phyloP scores from a whole-genome alignment of 2,329 filamentous ascomycete species.

The Dactylellina parvicollis region DNA sequence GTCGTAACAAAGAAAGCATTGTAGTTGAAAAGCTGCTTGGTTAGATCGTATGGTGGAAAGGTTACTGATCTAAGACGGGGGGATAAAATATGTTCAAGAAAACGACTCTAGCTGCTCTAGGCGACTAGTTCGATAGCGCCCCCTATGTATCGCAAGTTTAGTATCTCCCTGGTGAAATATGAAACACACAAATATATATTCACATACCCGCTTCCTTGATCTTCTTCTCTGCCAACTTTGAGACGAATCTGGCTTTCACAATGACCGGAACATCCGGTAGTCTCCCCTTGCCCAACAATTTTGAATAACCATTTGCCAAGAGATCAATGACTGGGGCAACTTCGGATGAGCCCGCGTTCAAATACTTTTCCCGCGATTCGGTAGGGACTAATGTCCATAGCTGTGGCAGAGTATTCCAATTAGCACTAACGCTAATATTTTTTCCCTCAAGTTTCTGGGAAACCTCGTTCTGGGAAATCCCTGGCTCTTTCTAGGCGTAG shows the following conservation, averaged over 20 bases:
- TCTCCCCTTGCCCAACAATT: constrained; percentile 98
- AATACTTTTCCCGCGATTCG: constrained; percentile 93
- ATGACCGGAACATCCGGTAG: constrained; percentile 92
- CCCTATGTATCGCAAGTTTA: constrained; percentile 19
- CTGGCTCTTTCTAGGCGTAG: neutral
- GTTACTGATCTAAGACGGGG: constrained; percentile 9
- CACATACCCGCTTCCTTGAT: constrained; percentile 86
- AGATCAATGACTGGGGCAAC: constrained; percentile 98
- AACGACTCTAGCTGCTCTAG: constrained; percentile 16
- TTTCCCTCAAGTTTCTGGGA: neutral
- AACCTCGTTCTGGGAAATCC: too few species aligned
- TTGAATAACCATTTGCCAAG: constrained; percentile 95
- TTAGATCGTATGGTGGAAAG: neutral
- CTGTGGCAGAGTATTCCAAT: constrained; percentile 64
- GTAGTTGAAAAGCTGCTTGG: constrained; percentile 6
- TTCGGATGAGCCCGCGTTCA: constrained; percentile 78
- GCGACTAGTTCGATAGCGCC: constrained; percentile 47
- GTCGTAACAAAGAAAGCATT: constrained; percentile 24
- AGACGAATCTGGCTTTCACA: constrained; percentile 94
- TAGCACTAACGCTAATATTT: constrained; percentile 14
- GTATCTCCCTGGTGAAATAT: neutral
- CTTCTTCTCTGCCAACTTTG: constrained; percentile 96
- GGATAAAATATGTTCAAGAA: constrained; percentile 3
- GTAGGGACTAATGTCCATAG: constrained; percentile 93
- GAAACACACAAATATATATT: too few species aligned